Evolutionary conservation across 1,284 basidiomycete species (phyloP).

Genomic region (Lentinula novae-zelandiae): DNA sequence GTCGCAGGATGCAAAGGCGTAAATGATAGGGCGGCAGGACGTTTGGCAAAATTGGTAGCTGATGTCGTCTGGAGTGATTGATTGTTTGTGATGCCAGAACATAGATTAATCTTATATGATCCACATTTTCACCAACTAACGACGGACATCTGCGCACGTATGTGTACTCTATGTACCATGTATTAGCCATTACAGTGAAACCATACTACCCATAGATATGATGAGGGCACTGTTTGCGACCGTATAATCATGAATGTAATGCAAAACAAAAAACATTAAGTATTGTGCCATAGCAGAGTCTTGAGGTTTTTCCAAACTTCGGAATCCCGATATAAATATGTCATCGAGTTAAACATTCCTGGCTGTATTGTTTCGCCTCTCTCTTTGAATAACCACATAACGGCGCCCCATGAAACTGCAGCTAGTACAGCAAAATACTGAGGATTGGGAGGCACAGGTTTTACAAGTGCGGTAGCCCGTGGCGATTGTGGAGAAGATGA

Average conservation of each 20-base stretch:
- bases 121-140: too few species aligned
- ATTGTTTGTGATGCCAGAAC: background rate
- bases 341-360: constrained; percentile 65
- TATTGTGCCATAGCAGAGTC: constrained; percentile 80
- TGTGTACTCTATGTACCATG: background rate
- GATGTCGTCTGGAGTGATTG: background rate
- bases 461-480: constrained; percentile 12
- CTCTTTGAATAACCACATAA: constrained; percentile 77
- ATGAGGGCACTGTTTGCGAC: too few species aligned
- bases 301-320: constrained; percentile 68
- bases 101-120: too few species aligned
- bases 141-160: too few species aligned
- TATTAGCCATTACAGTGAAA: background rate
- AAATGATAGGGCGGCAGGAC: background rate
- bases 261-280: constrained; percentile 27
- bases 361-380: constrained; percentile 66
- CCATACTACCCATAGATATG: background rate
- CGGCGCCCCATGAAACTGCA: constrained; percentile 68
- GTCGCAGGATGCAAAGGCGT: background rate
- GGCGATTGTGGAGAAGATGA: constrained; percentile 26
- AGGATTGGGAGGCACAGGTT: constrained; percentile 14
- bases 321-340: constrained; percentile 78
- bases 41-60: background rate
- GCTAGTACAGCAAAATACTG: constrained; percentile 66
- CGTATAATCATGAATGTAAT: too few species aligned